Evolutionary conservation across 306 rosid genomes (phyloP), one percentile per base, ranked within the genome.

Genomic region (Canavalia gladiata): DNA sequence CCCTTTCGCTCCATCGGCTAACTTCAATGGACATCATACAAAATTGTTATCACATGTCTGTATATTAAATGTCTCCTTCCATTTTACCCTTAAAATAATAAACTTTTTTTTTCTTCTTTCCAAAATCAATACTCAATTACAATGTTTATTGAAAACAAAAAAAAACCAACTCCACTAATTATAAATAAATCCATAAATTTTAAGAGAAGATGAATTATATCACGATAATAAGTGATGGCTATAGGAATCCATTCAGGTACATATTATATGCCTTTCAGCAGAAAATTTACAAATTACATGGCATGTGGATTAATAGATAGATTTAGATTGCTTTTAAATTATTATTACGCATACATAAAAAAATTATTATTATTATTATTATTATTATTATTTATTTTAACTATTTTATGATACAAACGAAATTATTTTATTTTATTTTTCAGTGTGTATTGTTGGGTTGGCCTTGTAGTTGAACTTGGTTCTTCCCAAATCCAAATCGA

Each of bases 401-500:
- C 2, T 65, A 46, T 68, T 51, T 28, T 67, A 30, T 39, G 29
- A 39, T 2, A 28, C 28, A 49, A 41, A 82, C 50, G 18, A 35
- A 11, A 9, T 41, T 18, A 18, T 68, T 57, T 74, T 59, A 46
- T 68, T 70, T 83, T 45, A 63, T 73, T 75, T 82, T 70, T 7
- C 79, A 77, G 69, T 71, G 70, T 71, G 62, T 70, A 41, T 70
- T 10, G 73, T 60, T 76, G 77, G 79, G 74, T 34, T 59, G 73
- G 78, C 68, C 82, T 28, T 49, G 74, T 51, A 41, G 72, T 81
- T 72, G 83, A 66, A 72, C 67, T 68, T 37, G 84, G 77, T 81
- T 78, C 69, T 74, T 87, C 86, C 69, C 84, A 59, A 78, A 66
- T 63, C 62, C 85, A 76, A 78, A 80, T 86, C 86, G 11, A 58